phyloP scores from a whole-genome alignment of 208 protist species.

The Trypanosoma scelopori region DNA sequence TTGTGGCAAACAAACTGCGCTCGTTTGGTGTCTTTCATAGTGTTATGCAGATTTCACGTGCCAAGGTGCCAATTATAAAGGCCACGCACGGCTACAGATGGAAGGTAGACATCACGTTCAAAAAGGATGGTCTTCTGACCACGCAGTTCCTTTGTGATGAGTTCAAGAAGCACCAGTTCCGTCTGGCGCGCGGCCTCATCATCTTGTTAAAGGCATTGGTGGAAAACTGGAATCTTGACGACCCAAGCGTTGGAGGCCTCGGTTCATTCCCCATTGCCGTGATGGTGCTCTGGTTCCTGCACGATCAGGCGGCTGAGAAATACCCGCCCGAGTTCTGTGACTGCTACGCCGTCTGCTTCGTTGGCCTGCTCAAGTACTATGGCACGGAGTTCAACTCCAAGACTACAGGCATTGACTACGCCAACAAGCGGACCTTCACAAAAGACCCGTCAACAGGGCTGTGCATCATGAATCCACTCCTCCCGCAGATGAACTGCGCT shows the following conservation, averaged over 20 bases:
- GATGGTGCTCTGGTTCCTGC: conserved; percentile 81
- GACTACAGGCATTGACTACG: conserved; percentile 63
- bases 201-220: conserved; percentile 78
- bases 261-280: conserved; percentile 84
- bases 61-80: conserved; percentile 87
- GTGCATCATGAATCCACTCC: conserved; percentile 73
- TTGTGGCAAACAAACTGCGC: conserved; percentile 52
- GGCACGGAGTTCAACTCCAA: conserved; percentile 58
- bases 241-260: conserved; percentile 79
- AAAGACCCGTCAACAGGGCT: conserved; percentile 51
- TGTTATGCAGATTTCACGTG: conserved; percentile 52
- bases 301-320: conserved; percentile 36
- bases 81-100: conserved; percentile 41
- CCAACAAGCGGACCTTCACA: conserved; percentile 40
- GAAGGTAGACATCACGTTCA: conserved; percentile 78
- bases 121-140: conserved; percentile 50
- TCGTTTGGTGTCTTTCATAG: conserved; percentile 29
- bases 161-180: conserved; percentile 58
- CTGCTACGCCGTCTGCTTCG: conserved; percentile 57
- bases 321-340: conserved; percentile 39
- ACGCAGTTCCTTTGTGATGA: conserved; percentile 71
- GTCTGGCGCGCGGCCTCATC: conserved; percentile 69
- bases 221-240: conserved; percentile 51
- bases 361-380: conserved; percentile 82
- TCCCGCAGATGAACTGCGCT: conserved; percentile 60